Conservation (phyloP, 768 basidiomycete species). For the Austroboletus eburneus region DNA sequence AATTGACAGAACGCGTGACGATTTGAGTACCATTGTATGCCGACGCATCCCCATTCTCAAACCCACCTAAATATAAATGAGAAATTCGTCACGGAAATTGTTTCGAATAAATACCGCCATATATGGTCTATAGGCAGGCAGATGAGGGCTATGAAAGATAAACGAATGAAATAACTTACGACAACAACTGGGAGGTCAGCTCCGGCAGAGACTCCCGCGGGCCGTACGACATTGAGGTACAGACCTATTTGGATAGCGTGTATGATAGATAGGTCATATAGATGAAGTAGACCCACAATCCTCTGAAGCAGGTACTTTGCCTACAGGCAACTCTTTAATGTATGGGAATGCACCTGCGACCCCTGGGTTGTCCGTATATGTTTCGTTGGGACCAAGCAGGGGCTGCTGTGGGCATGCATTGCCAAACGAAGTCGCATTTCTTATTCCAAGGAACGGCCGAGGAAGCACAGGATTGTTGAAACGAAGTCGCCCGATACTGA, state of each 20-base stretch:
- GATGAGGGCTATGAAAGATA: background rate
- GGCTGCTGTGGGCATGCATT: conserved; percentile 39
- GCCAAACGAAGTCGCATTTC: conserved; percentile 35
- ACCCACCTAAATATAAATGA: conserved; percentile 9
- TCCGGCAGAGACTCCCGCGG: conserved; percentile 10
- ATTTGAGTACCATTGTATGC: conserved; percentile 16
- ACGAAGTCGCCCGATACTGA: conserved; percentile 14
- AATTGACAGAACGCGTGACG: conserved; percentile 16
- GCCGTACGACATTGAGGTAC: conserved; percentile 20
- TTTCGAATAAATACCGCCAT: conserved; percentile 4
- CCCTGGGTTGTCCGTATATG: background rate
- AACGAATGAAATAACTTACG: conserved; percentile 7
- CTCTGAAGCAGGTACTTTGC: conserved; percentile 10
- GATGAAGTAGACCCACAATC: conserved; percentile 8
- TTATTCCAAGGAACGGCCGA: conserved; percentile 26
- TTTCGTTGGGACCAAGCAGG: background rate
- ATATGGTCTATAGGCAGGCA: conserved; percentile 3
- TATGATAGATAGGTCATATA: background rate
- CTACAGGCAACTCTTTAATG: conserved; percentile 1
- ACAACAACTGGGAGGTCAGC: conserved; percentile 20
- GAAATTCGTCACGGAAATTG: background rate
- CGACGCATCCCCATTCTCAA: conserved; percentile 12
- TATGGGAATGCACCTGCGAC: background rate
- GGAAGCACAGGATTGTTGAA: conserved; percentile 14
- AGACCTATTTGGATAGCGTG: conserved; percentile 16